Conservation (phyloP, 805 yeast species). For the Metschnikowia cubensis region DNA sequence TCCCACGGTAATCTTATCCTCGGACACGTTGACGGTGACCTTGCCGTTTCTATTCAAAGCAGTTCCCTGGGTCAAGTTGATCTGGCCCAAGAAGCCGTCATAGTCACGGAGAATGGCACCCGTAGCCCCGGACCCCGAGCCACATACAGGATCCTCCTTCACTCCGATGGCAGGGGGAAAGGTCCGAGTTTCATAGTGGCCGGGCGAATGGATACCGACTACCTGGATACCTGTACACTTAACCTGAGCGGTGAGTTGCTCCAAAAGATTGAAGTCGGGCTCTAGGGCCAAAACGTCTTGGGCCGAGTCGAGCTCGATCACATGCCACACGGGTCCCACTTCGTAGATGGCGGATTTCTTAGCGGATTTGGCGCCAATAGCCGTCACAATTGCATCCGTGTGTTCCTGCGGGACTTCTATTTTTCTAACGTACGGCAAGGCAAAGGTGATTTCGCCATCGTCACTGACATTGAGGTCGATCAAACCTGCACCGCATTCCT, state of each 20-base stretch:
- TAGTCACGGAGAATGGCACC: conserved; percentile 21
- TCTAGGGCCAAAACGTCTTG: conserved; percentile 27
- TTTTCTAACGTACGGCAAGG: conserved; percentile 21
- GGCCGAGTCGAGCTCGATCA: conserved; percentile 28
- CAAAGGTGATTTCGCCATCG: conserved; percentile 22
- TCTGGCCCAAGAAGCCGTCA: conserved; percentile 4
- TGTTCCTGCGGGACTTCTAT: conserved; percentile 9
- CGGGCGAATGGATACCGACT: conserved; percentile 29
- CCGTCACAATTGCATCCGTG: conserved; percentile 6
- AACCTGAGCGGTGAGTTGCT: neutral
- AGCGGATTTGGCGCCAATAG: conserved; percentile 9
- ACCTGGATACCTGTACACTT: conserved; percentile 30
- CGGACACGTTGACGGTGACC: conserved; percentile 19
- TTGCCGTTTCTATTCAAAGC: conserved; percentile 37
- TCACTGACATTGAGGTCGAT: conserved; percentile 29
- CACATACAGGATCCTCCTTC: conserved; percentile 54
- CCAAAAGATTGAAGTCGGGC: conserved; percentile 28
- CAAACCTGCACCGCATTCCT: conserved; percentile 46
- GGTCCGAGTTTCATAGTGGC: conserved; percentile 37
- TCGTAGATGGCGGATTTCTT: conserved; percentile 27
- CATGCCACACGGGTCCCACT: conserved; percentile 49
- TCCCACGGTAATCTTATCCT: conserved; percentile 28
- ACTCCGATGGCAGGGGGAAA: conserved; percentile 36
- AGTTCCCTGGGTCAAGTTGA: conserved; percentile 19
- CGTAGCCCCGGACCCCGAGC: conserved; percentile 41